Evolutionary conservation across 306 rosid species (phyloP).

Genomic region (Echinosophora koreensis): DNA sequence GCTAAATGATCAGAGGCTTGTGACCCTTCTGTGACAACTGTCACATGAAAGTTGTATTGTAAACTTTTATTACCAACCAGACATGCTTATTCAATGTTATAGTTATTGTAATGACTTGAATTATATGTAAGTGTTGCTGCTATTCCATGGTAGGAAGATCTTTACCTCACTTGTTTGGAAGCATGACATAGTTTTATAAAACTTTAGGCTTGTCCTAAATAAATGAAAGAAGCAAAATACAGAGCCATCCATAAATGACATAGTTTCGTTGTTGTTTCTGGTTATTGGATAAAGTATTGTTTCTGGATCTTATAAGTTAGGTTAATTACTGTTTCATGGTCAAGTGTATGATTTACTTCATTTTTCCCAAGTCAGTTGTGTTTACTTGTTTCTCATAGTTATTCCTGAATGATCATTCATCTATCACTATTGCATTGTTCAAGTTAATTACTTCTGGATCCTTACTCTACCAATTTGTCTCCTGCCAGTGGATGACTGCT

Average conservation of each 20-base stretch:
- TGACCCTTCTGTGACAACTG: conserved; percentile 31
- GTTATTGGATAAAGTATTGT: too few species aligned
- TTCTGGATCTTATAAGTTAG: too few species aligned
- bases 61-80: not conserved
- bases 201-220: too few species aligned
- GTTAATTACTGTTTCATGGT: too few species aligned
- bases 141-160: conserved; percentile 6
- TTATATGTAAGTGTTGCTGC: not conserved
- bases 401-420: conserved; percentile 28
- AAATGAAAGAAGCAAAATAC: too few species aligned
- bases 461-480: conserved; percentile 1
- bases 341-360: too few species aligned
- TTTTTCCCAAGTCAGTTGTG: too few species aligned
- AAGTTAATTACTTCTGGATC: not conserved
- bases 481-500: conserved; percentile 9
- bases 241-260: too few species aligned
- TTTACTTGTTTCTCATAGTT: conserved; percentile 39
- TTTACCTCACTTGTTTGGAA: not conserved
- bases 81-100: not conserved
- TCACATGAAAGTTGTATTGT: not conserved
- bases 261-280: too few species aligned
- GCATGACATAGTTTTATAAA: too few species aligned
- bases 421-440: conserved; percentile 9
- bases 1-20: conserved; percentile 11
- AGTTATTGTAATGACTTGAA: not conserved